Base-by-base conservation (phyloP, 2,329 filamentous ascomycete species). In the Xylariomycetidae sp. region DNA sequence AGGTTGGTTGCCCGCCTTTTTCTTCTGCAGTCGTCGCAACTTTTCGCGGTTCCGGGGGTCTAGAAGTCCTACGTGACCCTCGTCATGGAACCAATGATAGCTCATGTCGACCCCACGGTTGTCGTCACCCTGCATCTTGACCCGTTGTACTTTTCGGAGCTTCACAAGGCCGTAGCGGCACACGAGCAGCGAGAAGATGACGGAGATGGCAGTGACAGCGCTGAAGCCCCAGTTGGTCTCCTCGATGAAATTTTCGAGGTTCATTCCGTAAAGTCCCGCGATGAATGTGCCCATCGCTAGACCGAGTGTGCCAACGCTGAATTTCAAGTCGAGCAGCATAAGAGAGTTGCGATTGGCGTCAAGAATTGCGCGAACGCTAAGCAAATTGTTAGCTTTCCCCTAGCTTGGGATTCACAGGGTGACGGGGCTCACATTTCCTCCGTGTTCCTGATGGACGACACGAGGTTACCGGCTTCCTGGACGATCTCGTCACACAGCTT, bases 181-280 rank as follows among this genome's bases (percentile, higher is more conserved):
- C 32, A 95, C 85, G 7, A 89, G 49, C 34, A 81, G 72, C 10
- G 85, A 86, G 57, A 89, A 79, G 36, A 81, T 50, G 36, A 82
- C 72, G 37, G 85, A 93, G 40, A 75, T 67, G 13, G 66, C 69
- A 3, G 82, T 86, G 39, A 98, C 80, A 34, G 76, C 76, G 29
- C 72, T 72, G 58, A 98, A 96, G 9, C 90, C 92, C 59, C 86
- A 75, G 59, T 86, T 76, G 2, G 85, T 89, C 57, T 96, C 90
- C 65, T 98, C 92, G 50, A 96, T 87, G 60, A 95, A 96, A 63
- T 96, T 96, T 57, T 95, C 93, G 44, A 98, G 68, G 65, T 98
- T 98, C 89, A 96, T 96, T 49, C 92, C 92, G 70, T 96, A 98
- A n/a, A 98, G 78, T n/a, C 89, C 89, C 7, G 92, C 93, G 50